Evolutionary conservation across 2,329 filamentous ascomycete species (phyloP).

Genomic region (Boeremia exigua): DNA sequence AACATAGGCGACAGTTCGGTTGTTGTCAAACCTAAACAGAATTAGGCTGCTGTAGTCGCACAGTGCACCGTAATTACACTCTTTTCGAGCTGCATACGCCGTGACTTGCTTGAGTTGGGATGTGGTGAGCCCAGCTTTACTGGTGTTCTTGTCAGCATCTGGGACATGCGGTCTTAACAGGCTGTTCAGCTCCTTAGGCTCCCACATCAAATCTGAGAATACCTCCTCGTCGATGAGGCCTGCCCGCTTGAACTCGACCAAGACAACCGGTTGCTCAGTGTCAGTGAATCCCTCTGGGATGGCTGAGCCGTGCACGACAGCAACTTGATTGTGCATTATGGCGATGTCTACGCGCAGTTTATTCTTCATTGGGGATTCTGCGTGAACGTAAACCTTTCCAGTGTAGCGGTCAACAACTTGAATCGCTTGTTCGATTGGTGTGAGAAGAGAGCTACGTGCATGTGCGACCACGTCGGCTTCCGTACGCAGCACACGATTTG

Average conservation of each 20-base stretch:
- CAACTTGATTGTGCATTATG: no score
- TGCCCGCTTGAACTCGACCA: no score
- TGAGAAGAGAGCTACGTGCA: neutral
- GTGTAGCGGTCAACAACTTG: no score
- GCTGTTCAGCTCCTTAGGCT: no score
- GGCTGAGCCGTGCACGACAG: no score
- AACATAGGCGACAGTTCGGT: neutral
- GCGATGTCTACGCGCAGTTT: no score
- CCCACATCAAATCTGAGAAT: neutral
- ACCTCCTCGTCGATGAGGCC: no score
- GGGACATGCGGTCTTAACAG: neutral
- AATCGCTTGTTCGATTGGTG: neutral
- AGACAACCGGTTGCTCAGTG: no score
- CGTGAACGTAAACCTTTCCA: no score
- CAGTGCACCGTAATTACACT: neutral
- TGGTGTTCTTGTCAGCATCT: neutral
- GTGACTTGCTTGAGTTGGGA: neutral
- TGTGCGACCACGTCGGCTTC: neutral
- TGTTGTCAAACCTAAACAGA: neutral
- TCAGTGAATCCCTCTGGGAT: no score
- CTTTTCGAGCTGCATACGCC: neutral
- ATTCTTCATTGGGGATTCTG: no score
- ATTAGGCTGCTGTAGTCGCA: neutral
- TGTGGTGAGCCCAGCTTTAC: neutral
- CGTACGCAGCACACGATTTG: neutral